A percentile compares a stretch with the other conserved stretches of the same genome.
Evolutionary conservation across 2,329 filamentous ascomycete genomes (phyloP).

Genomic region (Colletotrichum tanaceti): DNA sequence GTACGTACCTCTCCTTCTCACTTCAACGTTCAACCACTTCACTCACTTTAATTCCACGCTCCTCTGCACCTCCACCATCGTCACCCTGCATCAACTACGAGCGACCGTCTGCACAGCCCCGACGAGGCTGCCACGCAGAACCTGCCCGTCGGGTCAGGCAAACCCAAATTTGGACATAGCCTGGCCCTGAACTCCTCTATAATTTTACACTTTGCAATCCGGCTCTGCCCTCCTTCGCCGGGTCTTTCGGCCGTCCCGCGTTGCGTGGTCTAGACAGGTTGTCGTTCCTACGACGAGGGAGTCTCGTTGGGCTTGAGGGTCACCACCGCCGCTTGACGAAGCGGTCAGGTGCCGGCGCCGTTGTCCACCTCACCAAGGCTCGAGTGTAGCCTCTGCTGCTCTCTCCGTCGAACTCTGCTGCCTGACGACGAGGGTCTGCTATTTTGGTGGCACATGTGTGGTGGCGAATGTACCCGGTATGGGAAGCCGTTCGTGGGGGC

Average conservation of each 20-base stretch:
- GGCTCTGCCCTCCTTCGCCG: neutral
- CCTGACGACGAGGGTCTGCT: neutral
- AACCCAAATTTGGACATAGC: neutral
- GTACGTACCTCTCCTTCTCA: conserved; percentile 15
- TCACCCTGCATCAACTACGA: neutral
- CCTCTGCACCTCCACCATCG: neutral
- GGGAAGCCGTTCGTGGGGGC: neutral
- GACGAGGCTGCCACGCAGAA: conserved; percentile 3
- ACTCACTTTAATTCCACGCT: neutral
- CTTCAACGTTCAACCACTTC: neutral
- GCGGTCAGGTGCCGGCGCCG: neutral
- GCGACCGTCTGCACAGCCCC: conserved; percentile 3
- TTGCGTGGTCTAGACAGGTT: neutral
- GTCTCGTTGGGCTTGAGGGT: neutral
- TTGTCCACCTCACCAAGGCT: neutral
- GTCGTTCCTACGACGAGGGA: neutral
- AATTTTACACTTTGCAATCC: conserved; percentile 1
- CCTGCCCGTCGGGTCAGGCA: neutral
- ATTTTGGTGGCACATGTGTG: neutral
- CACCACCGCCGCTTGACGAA: neutral
- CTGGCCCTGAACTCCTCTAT: neutral
- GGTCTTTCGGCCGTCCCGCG: neutral
- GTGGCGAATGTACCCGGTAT: neutral
- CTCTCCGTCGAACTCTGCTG: neutral
- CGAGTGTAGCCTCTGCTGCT: neutral